Evolutionary conservation across 225 moss, liverwort and hornwort species (phyloP).

Genomic region (Physcomitrium patens): DNA sequence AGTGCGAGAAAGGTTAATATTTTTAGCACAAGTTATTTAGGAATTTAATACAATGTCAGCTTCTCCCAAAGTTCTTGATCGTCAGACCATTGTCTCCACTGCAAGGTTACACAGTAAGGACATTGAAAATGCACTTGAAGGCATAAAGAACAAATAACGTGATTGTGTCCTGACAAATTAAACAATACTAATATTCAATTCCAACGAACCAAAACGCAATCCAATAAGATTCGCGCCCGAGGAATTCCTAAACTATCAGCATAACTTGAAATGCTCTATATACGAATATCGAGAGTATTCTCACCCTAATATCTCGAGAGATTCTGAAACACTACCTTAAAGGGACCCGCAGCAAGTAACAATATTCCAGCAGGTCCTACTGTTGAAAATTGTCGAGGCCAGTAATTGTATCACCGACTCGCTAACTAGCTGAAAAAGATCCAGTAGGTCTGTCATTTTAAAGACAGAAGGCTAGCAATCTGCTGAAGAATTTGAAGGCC

Average conservation of each 20-base stretch:
- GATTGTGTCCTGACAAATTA: neutral
- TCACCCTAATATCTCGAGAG: slow-evolving; percentile 27
- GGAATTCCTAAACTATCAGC: slow-evolving; percentile 15
- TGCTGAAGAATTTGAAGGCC: neutral
- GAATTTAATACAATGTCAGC: neutral
- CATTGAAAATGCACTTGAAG: slow-evolving; percentile 8
- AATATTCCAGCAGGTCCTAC: too few species aligned
- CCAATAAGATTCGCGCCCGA: neutral
- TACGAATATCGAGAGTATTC: slow-evolving; percentile 24
- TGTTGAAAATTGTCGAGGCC: too few species aligned
- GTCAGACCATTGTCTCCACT: slow-evolving; percentile 21
- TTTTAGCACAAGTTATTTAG: too few species aligned
- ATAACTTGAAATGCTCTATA: slow-evolving; percentile 24
- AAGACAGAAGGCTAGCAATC: slow-evolving; percentile 28
- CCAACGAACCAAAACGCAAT: slow-evolving; percentile 15
- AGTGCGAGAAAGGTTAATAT: too few species aligned
- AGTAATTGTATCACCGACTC: too few species aligned
- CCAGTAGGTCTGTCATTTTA: slow-evolving; percentile 3
- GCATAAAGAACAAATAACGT: neutral
- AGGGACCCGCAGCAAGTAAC: neutral
- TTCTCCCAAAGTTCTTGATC: neutral
- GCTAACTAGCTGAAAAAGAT: too few species aligned
- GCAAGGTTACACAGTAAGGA: neutral
- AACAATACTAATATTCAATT: neutral
- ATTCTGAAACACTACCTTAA: slow-evolving; percentile 9